phyloP scores from a whole-genome alignment of 768 basidiomycete species.

The Suillus bovinus region DNA sequence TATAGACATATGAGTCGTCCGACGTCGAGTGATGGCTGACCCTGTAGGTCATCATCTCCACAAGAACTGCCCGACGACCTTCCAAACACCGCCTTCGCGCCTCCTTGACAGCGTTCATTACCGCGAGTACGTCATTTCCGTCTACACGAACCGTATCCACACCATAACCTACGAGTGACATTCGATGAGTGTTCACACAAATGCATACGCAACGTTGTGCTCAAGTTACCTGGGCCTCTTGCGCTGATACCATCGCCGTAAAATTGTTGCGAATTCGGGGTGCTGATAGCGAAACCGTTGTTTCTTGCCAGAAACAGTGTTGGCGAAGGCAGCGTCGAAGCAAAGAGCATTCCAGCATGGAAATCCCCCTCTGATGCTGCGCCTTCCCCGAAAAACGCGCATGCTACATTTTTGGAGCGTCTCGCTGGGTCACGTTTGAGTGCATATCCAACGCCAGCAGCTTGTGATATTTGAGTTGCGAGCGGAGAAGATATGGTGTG shows the following conservation, averaged over 20 bases:
- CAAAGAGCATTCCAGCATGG: slow-evolving; percentile 85
- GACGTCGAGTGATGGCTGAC: slow-evolving; percentile 96
- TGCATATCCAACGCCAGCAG: slow-evolving; percentile 90
- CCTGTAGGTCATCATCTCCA: slow-evolving; percentile 92
- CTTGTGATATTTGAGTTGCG: slow-evolving; percentile 93
- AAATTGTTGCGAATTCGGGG: slow-evolving; percentile 86
- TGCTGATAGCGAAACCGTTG: slow-evolving; percentile 95
- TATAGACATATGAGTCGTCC: slow-evolving; percentile 94
- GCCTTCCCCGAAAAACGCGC: slow-evolving; percentile 92
- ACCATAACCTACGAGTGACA: slow-evolving; percentile 52
- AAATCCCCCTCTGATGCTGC: slow-evolving; percentile 95
- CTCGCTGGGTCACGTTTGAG: slow-evolving; percentile 75
- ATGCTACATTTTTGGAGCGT: slow-evolving; percentile 72
- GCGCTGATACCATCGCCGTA: slow-evolving; percentile 91
- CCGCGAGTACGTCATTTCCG: slow-evolving; percentile 90
- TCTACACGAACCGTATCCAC: slow-evolving; percentile 91
- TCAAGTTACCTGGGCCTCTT: slow-evolving; percentile 67
- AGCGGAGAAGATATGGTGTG: slow-evolving; percentile 94
- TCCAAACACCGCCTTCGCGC: slow-evolving; percentile 72
- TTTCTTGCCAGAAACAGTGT: slow-evolving; percentile 75
- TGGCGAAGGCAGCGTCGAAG: slow-evolving; percentile 74
- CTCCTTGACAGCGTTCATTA: slow-evolving; percentile 73
- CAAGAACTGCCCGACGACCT: slow-evolving; percentile 77
- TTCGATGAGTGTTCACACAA: not conserved
- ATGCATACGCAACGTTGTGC: not conserved